Conservation (phyloP, 345 rosid genomes). For the Boechera stricta region DNA sequence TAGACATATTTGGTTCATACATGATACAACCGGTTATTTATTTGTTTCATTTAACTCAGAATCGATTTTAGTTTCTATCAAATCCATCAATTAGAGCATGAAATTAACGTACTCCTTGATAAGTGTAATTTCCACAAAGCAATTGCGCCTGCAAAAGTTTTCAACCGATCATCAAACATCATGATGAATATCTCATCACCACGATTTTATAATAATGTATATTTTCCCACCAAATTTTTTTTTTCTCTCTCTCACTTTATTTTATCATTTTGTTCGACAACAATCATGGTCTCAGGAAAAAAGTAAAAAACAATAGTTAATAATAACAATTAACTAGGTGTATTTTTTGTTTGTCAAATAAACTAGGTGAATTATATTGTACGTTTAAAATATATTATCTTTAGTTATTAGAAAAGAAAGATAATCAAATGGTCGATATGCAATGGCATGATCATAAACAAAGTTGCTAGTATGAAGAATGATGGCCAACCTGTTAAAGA, state of each 20-base stretch:
- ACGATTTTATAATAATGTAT: slow-evolving; percentile 39
- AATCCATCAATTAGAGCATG: slow-evolving; percentile 24
- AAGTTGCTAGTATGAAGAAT: neutral
- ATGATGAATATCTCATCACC: slow-evolving; percentile 44
- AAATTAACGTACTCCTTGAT: neutral
- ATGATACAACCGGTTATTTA: neutral
- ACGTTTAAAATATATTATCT: neutral
- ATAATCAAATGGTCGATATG: neutral
- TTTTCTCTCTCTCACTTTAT: neutral
- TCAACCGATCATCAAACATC: slow-evolving; percentile 32
- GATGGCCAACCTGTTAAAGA: neutral
- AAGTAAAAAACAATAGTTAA: neutral
- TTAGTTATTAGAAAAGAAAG: neutral
- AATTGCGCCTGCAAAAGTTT: slow-evolving; percentile 34
- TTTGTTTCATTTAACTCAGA: neutral
- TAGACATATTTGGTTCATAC: neutral
- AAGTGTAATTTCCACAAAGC: slow-evolving; percentile 29
- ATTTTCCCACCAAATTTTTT: slow-evolving; percentile 3
- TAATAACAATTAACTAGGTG: neutral
- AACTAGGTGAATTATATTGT: neutral
- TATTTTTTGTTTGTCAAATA: neutral
- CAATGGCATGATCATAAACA: neutral
- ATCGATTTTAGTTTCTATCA: neutral
- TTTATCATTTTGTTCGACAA: slow-evolving; percentile 8
- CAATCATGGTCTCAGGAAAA: slow-evolving; percentile 14